Percentiles rank a stretch among this genome's conserved stretches.
Conservation (phyloP, 1,284 basidiomycete species). For the Pterula multifida region DNA sequence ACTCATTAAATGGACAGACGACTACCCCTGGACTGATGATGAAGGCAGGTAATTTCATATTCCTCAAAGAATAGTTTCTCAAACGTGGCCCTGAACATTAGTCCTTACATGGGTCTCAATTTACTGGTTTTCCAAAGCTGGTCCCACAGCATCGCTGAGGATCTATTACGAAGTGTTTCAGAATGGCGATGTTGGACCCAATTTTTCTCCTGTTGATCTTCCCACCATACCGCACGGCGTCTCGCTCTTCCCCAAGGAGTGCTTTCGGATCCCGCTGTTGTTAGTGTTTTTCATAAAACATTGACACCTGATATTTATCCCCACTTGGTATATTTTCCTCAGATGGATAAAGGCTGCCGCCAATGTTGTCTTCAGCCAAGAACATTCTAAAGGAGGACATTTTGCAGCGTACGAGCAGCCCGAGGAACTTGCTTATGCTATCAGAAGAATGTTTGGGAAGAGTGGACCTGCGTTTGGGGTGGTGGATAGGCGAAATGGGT, state of each 20-base stretch:
- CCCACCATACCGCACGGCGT: not conserved
- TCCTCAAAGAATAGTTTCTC: not conserved
- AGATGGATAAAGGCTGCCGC: not conserved
- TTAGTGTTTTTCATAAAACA: constrained; percentile 13
- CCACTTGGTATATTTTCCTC: not conserved
- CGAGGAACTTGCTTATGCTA: constrained; percentile 4
- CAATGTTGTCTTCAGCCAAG: constrained; percentile 6
- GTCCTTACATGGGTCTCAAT: constrained; percentile 49
- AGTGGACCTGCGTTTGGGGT: constrained; percentile 7
- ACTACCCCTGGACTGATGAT: constrained; percentile 37
- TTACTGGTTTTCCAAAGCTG: constrained; percentile 44
- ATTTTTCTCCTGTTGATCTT: not conserved
- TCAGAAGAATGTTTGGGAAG: constrained; percentile 7
- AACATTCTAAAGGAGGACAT: constrained; percentile 7
- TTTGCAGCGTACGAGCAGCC: constrained; percentile 8
- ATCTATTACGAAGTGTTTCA: constrained; percentile 35
- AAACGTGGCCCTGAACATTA: constrained; percentile 11
- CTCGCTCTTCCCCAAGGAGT: constrained; percentile 32
- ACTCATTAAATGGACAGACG: constrained; percentile 36
- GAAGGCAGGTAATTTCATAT: constrained; percentile 22
- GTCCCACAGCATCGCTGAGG: constrained; percentile 39
- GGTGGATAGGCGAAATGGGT: constrained; percentile 2
- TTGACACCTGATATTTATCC: not conserved
- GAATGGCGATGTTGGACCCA: not conserved
- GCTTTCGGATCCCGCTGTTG: constrained; percentile 23